Conservation (phyloP, 345 rosid genomes). For the Odontarrhena argentea region DNA sequence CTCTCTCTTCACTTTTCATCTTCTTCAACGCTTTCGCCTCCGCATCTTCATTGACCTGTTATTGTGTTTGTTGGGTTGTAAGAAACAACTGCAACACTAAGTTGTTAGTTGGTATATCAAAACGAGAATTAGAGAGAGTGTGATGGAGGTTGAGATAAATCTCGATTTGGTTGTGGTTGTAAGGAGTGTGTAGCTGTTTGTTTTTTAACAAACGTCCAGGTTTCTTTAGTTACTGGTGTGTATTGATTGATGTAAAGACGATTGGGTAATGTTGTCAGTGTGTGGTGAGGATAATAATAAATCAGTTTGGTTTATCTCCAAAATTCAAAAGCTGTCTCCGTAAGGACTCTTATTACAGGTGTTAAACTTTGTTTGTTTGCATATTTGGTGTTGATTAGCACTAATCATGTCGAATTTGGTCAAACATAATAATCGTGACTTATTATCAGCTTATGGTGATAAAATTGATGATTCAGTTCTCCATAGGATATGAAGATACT, state of each 20-base stretch:
- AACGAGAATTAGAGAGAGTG: slow-evolving; percentile 16
- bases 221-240: slow-evolving; percentile 18
- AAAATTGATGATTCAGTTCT: no score
- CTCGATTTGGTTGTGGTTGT: slow-evolving; percentile 22
- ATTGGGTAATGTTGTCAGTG: slow-evolving; percentile 27
- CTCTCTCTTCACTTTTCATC: slow-evolving; percentile 12
- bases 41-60: slow-evolving; percentile 5
- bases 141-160: not conserved
- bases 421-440: no score
- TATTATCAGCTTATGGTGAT: no score
- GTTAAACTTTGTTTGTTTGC: not conserved
- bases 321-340: not conserved
- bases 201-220: slow-evolving; percentile 22
- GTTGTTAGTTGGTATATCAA: slow-evolving; percentile 27
- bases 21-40: not conserved
- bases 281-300: slow-evolving; percentile 3
- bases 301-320: slow-evolving; percentile 7
- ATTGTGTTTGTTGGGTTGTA: slow-evolving; percentile 27
- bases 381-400: not conserved
- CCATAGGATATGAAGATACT: no score
- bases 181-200: slow-evolving; percentile 32
- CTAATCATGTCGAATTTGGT: no score
- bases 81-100: slow-evolving; percentile 15
- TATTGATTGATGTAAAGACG: slow-evolving; percentile 34
- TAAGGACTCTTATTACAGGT: not conserved